These are phyloP conservation scores for Solanum etuberosum DNA, from an alignment of 257 asterid genomes.

Conservation along the genomic window DNA sequence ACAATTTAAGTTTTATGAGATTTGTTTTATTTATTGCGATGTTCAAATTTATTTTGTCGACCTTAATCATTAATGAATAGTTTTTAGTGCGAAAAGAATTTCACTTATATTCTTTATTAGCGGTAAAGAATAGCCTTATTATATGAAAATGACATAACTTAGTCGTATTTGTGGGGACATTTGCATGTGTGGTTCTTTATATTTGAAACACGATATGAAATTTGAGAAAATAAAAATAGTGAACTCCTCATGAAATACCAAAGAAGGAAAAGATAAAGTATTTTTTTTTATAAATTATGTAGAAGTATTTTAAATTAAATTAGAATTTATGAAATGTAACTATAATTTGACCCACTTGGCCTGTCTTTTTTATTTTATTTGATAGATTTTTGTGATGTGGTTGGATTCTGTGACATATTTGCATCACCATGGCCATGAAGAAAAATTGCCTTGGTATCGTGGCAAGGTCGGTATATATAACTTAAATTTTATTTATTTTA, in stretches of 20 bases:
- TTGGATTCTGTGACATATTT: conserved; percentile 70
- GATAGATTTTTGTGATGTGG: conserved; percentile 71
- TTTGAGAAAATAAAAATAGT: not conserved
- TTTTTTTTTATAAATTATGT: not conserved
- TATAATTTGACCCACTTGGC: not conserved
- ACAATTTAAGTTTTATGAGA: not conserved
- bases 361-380: not conserved
- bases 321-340: not conserved
- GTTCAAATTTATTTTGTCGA: not conserved
- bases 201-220: not conserved
- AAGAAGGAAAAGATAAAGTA: not conserved
- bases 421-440: conserved; percentile 82
- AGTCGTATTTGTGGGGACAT: not conserved
- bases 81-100: not conserved
- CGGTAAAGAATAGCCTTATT: not conserved
- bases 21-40: too few species aligned
- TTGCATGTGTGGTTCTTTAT: not conserved
- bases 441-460: conserved; percentile 85
- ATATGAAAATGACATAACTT: not conserved
- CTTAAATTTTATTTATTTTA: not conserved
- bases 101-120: not conserved
- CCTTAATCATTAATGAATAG: not conserved
- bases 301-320: not conserved
- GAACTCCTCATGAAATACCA: not conserved
- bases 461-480: conserved; percentile 39